These are phyloP conservation scores for Auriscalpium microsporum DNA, from an alignment of 768 basidiomycete species.

Conservation along the genomic window DNA sequence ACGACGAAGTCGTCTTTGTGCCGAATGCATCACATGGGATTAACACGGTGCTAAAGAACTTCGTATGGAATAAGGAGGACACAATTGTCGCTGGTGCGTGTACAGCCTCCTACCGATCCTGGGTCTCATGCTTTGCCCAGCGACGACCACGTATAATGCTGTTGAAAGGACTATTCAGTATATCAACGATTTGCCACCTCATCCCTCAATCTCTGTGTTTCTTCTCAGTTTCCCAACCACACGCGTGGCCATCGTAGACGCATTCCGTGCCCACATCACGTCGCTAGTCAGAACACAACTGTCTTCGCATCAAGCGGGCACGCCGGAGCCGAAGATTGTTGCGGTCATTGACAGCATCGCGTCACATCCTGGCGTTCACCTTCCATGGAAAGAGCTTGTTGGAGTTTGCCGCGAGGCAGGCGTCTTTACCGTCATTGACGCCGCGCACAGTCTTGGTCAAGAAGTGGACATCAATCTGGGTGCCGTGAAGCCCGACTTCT, in stretches of 20 bases:
- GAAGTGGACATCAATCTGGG: slow-evolving; percentile 52
- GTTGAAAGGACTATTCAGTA: slow-evolving; percentile 43
- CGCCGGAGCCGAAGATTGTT: slow-evolving; percentile 39
- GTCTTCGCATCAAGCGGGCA: slow-evolving; percentile 11
- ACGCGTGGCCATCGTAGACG: slow-evolving; percentile 44
- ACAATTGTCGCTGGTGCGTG: slow-evolving; percentile 51
- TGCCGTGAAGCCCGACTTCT: slow-evolving; percentile 60
- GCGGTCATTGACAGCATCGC: slow-evolving; percentile 63
- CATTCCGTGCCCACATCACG: slow-evolving; percentile 34
- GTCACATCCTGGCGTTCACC: slow-evolving; percentile 48
- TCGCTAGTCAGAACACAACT: slow-evolving; percentile 19
- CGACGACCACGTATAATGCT: slow-evolving; percentile 49
- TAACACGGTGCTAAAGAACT: slow-evolving; percentile 57
- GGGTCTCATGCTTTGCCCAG: slow-evolving; percentile 22
- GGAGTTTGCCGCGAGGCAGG: slow-evolving; percentile 54
- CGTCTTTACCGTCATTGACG: slow-evolving; percentile 66
- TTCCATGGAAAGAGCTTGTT: slow-evolving; percentile 70
- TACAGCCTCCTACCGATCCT: slow-evolving; percentile 2
- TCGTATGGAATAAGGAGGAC: slow-evolving; percentile 62
- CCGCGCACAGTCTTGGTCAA: slow-evolving; percentile 72
- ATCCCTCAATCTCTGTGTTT: slow-evolving; percentile 44
- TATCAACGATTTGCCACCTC: slow-evolving; percentile 45
- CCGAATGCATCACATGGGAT: slow-evolving; percentile 58
- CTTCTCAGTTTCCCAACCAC: slow-evolving; percentile 46
- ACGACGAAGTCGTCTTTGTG: slow-evolving; percentile 53